These are phyloP conservation scores for Sorghum bicolor DNA, from an alignment of 176 grass and related monocot genomes.

Conservation along the genomic window DNA sequence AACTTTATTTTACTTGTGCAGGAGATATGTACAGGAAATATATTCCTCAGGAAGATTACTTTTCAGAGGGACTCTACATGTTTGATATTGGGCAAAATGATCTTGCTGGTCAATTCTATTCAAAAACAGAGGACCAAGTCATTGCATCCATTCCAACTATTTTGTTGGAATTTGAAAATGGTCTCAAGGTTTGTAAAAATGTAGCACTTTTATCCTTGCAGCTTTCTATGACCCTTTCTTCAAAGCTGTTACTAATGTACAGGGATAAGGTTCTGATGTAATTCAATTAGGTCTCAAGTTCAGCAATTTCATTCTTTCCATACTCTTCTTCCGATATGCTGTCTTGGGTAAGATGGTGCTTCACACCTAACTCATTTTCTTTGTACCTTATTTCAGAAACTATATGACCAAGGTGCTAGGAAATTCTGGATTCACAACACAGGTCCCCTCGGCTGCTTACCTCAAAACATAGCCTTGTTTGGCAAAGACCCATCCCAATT, in stretches of 20 bases:
- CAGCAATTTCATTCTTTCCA: neutral
- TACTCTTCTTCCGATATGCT: neutral
- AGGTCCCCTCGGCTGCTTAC: conserved; percentile 88
- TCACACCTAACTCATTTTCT: neutral
- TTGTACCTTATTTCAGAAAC: conserved; percentile 49
- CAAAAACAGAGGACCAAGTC: conserved; percentile 84
- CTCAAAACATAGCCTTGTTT: conserved; percentile 81
- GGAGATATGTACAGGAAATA: conserved; percentile 61
- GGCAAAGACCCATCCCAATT: conserved; percentile 83
- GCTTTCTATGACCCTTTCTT: neutral
- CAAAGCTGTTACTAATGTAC: neutral
- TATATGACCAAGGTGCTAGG: conserved; percentile 90
- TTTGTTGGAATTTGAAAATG: conserved; percentile 82
- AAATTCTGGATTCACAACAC: conserved; percentile 99
- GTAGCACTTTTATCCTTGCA: conserved; percentile 3
- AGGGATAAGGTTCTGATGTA: neutral
- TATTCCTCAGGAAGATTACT: conserved; percentile 78
- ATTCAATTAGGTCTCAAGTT: neutral
- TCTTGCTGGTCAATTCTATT: conserved; percentile 88
- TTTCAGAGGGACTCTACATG: conserved; percentile 80
- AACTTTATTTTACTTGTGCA: conserved; percentile 34
- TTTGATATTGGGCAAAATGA: conserved; percentile 99
- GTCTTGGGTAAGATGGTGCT: neutral
- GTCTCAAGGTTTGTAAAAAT: conserved; percentile 72
- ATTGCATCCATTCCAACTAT: conserved; percentile 85